A percentile compares a stretch with the other conserved stretches of the same genome.
phyloP scores from a whole-genome alignment of 768 basidiomycete species.

The Polyporus arcularius region DNA sequence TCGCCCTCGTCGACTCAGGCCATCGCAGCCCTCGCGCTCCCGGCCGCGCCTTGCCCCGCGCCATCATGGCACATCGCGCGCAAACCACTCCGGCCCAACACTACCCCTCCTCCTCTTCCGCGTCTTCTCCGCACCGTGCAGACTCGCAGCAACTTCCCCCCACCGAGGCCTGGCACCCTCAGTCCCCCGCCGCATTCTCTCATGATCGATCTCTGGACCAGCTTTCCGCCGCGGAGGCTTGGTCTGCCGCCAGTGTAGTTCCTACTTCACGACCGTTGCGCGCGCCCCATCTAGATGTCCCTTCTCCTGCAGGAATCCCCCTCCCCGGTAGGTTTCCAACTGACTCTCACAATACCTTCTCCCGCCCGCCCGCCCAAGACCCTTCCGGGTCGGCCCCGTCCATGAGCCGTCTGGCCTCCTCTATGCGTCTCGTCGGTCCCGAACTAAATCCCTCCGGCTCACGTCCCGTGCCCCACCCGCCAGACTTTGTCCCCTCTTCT shows the following conservation, averaged over 20 bases:
- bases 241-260: not conserved
- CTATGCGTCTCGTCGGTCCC: not conserved
- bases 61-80: not conserved
- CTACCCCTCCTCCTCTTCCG: constrained; percentile 5
- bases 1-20: no score
- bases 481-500: not conserved
- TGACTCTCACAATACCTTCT: not conserved
- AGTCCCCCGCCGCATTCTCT: not conserved
- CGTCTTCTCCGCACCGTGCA: constrained; percentile 1
- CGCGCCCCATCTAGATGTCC: not conserved
- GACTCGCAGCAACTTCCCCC: not conserved
- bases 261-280: constrained; percentile 9
- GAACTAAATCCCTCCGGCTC: not conserved
- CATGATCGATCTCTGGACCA: constrained; percentile 11
- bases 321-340: not conserved
- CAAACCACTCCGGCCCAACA: not conserved
- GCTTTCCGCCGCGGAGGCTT: constrained; percentile 1
- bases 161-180: not conserved
- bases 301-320: constrained; percentile 1
- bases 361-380: not conserved
- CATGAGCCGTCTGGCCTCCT: constrained; percentile 3
- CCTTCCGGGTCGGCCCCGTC: not conserved
- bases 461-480: not conserved
- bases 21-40: no score
- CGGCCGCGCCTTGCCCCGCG: no score